phyloP scores from a whole-genome alignment of 768 basidiomycete species.

The Mycena indigotica region DNA sequence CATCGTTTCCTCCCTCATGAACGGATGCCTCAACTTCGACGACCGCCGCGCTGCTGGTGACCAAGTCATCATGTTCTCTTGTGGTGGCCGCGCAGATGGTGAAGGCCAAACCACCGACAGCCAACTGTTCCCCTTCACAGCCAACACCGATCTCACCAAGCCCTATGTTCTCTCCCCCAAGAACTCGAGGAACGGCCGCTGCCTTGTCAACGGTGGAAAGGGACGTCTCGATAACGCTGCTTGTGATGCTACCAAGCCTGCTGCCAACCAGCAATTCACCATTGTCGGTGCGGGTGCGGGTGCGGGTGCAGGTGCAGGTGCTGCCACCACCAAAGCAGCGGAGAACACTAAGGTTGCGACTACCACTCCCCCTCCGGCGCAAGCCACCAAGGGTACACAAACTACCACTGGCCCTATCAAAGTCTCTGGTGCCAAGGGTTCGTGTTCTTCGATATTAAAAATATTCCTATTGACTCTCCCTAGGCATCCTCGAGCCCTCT shows the following conservation, averaged over 20 bases:
- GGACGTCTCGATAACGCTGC: conserved; percentile 12
- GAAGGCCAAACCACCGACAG: conserved; percentile 12
- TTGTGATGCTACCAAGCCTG: conserved; percentile 7
- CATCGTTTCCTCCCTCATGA: conserved; percentile 2
- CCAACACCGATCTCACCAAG: not conserved
- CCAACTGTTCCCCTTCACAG: conserved; percentile 23
- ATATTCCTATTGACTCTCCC: too few species aligned
- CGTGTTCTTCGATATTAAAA: not conserved
- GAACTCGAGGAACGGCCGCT: conserved; percentile 5
- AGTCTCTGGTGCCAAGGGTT: not conserved
- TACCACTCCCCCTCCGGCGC: not conserved
- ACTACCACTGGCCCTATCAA: not conserved
- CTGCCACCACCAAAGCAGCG: not conserved
- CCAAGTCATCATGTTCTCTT: conserved; percentile 22
- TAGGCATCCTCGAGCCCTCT: conserved; percentile 12
- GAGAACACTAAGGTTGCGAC: not conserved
- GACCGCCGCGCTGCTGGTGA: conserved; percentile 19
- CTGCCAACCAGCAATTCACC: not conserved
- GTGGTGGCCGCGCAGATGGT: conserved; percentile 24
- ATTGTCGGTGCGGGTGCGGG: not conserved
- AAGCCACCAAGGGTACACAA: not conserved
- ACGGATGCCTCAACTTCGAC: conserved; percentile 24
- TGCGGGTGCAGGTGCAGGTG: not conserved
- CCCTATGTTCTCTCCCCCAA: conserved; percentile 14
- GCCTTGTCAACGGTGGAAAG: conserved; percentile 15